phyloP scores from a whole-genome alignment of 495 filamentous ascomycete species.

The Neurospora sp. region DNA sequence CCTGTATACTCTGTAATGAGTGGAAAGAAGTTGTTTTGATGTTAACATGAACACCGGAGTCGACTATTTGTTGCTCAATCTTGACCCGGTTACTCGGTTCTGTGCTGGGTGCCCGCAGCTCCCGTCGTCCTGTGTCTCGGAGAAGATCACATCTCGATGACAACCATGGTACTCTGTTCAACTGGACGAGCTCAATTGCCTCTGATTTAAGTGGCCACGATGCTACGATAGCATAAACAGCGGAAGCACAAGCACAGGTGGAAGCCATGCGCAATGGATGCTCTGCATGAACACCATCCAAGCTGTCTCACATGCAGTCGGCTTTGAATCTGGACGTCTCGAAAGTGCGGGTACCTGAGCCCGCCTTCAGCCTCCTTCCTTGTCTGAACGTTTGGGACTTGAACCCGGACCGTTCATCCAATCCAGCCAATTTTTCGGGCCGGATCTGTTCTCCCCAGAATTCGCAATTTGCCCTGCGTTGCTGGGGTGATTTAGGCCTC shows the following conservation, averaged over 20 bases:
- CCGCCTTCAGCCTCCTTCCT: neutral
- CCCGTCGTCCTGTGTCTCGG: neutral
- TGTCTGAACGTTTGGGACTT: neutral
- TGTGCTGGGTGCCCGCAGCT: neutral
- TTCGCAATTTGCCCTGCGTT: neutral
- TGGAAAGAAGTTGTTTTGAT: neutral
- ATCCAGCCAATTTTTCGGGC: neutral
- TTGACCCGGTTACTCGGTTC: neutral
- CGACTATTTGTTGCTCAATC: neutral
- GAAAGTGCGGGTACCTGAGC: neutral
- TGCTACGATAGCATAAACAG: neutral
- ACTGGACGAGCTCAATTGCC: neutral
- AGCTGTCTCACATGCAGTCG: constrained; percentile 1
- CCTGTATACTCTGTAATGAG: neutral
- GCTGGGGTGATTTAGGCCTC: neutral
- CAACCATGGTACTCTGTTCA: neutral
- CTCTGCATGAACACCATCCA: neutral
- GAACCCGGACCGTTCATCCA: neutral
- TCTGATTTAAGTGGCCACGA: neutral
- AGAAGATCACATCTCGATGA: neutral
- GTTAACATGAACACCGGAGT: neutral
- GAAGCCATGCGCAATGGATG: neutral
- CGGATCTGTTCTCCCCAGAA: neutral
- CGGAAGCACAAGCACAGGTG: neutral
- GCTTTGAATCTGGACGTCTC: neutral